These are phyloP conservation scores for Trametes sanguinea DNA, from an alignment of 768 basidiomycete genomes.

Conservation along the genomic window DNA sequence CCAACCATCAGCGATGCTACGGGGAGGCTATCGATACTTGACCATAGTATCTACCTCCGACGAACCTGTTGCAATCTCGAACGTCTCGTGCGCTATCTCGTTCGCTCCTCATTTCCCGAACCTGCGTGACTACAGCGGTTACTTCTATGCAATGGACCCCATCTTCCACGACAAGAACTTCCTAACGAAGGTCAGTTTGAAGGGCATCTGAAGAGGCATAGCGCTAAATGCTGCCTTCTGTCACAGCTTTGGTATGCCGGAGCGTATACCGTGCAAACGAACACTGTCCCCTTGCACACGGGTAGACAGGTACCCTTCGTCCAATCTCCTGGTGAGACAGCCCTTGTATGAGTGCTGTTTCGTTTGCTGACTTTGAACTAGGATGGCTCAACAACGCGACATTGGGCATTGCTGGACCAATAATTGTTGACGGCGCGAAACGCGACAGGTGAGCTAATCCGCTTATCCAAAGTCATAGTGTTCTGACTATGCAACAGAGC, in stretches of 20 bases:
- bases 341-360: neutral
- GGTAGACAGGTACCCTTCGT: slow-evolving; percentile 52
- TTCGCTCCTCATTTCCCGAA: slow-evolving; percentile 56
- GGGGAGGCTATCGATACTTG: slow-evolving; percentile 57
- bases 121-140: slow-evolving; percentile 51
- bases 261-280: slow-evolving; percentile 63
- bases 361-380: slow-evolving; percentile 23
- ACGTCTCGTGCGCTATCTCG: slow-evolving; percentile 51
- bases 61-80: slow-evolving; percentile 44
- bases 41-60: slow-evolving; percentile 45
- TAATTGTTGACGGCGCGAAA: slow-evolving; percentile 64
- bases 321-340: slow-evolving; percentile 36
- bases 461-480: neutral
- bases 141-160: slow-evolving; percentile 51
- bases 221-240: neutral
- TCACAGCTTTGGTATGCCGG: slow-evolving; percentile 55
- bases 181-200: slow-evolving; percentile 43
- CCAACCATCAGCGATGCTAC: slow-evolving; percentile 45
- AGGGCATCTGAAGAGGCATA: neutral
- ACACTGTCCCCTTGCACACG: slow-evolving; percentile 52
- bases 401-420: slow-evolving; percentile 57
- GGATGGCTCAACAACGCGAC: slow-evolving; percentile 59
- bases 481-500: slow-evolving; percentile 36
- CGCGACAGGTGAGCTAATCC: slow-evolving; percentile 46
- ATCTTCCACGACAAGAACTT: slow-evolving; percentile 48